Base-by-base conservation (phyloP, 176 grass and related monocot genomes). In the Aegilops umbellulata region DNA sequence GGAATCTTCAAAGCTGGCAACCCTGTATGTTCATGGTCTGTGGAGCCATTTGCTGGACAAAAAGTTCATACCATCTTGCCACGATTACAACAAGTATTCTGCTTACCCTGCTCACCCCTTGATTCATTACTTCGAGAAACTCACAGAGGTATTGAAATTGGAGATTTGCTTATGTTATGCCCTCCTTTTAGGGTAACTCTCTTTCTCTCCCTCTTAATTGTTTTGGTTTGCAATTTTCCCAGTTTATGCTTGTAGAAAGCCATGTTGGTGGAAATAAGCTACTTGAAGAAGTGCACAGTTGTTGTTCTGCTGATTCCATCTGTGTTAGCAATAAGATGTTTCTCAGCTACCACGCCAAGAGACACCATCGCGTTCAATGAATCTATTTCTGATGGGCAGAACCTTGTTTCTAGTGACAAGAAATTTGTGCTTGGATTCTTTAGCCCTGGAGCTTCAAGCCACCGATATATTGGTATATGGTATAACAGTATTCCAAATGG, bases 381-480 rank as follows among this genome's bases (percentile, higher is more conserved):
- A 80, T 80, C 91, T 4, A 64, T 93, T 81, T 71, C 75, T 58
- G 91, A 95, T 62, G 91, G 89, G 76, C 26, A 81, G 35, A 86
- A 34, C 16, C 24, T 95, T 13, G 32, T 89, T 12, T 91, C 89
- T 13, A 10, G 11, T 63, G 39, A 2, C 9, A 83, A 73, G 4
- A n/a, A 8, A 0, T 95, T 91, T 57, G 73, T 72, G 12, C 80
- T 95, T 0, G 86, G 91, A 31, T 95, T 95, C 86, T 95, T 95
- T 78, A 89, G 51, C 67, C 94, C 87, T 78, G 84, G 46, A 31
- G 14, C 38, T 47, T 74, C 73, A 19, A 79, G 6, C 5, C 4
- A 83, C 3, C 80, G 89, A 5, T 95, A 91, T 90, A 55, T 95
- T 39, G 91, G 91, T 64, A 74, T 93, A 57, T 95, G 94, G 94